A percentile compares a stretch with the other conserved stretches of the same genome.
Conservation (phyloP, 2,329 filamentous ascomycete species). For the Trichophyton simii region DNA sequence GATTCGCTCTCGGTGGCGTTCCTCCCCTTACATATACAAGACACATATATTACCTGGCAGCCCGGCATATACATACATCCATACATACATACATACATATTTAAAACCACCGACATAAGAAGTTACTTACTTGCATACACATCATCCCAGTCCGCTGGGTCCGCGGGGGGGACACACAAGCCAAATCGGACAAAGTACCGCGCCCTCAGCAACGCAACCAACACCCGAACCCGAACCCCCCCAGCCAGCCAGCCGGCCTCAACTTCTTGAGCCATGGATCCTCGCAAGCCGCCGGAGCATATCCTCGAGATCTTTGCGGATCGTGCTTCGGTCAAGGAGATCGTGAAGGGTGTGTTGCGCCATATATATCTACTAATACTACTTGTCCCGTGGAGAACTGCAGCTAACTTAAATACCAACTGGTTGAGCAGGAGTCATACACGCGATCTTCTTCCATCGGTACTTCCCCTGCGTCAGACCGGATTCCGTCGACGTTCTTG, state of each 20-base stretch:
- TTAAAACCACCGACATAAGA: no score
- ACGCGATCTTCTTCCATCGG: constrained; percentile 97
- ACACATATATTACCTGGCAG: background rate
- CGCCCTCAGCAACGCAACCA: no score
- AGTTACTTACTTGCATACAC: no score
- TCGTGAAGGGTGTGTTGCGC: constrained; percentile 62
- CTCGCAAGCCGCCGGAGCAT: constrained; percentile 65
- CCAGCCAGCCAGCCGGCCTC: background rate
- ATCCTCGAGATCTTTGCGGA: constrained; percentile 90
- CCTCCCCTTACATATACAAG: background rate
- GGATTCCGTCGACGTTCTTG: constrained; percentile 74
- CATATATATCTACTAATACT: no score
- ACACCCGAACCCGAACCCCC: no score
- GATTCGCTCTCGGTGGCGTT: background rate
- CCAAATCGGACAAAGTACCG: no score
- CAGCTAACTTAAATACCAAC: background rate
- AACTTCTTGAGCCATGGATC: constrained; percentile 41
- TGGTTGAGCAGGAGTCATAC: constrained; percentile 57
- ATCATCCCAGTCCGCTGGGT: background rate
- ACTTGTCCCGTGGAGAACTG: no score
- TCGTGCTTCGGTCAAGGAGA: constrained; percentile 75
- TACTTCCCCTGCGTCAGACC: constrained; percentile 84
- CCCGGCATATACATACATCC: background rate
- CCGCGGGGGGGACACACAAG: background rate
- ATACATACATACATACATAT: background rate